These are phyloP conservation scores for Ganoderma multipileum DNA, from an alignment of 1,284 basidiomycete genomes.

Conservation along the genomic window DNA sequence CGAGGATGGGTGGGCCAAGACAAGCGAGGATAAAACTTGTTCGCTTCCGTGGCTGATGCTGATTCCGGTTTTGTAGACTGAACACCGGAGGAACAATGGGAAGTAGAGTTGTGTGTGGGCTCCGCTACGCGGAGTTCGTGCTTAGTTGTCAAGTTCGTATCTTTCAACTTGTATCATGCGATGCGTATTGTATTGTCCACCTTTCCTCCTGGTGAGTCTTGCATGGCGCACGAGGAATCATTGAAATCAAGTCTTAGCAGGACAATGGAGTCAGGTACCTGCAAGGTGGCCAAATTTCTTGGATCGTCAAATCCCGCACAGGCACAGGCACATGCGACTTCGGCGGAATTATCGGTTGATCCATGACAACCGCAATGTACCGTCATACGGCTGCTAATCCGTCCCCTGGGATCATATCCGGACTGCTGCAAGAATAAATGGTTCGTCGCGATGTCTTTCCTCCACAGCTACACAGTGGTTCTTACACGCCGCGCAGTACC, in stretches of 20 bases:
- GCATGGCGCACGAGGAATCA: background rate
- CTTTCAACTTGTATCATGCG: background rate
- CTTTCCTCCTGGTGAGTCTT: background rate
- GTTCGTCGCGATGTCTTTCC: background rate
- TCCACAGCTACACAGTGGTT: background rate
- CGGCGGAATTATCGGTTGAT: background rate
- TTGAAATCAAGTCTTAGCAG: background rate
- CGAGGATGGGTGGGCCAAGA: background rate
- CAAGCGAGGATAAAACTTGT: background rate
- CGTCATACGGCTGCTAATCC: background rate
- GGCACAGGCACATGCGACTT: background rate
- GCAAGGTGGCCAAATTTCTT: background rate
- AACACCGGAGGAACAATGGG: background rate
- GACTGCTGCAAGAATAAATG: background rate
- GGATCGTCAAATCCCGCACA: background rate
- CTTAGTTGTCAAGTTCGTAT: background rate
- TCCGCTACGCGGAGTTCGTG: background rate
- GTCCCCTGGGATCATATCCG: background rate
- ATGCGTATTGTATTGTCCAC: background rate
- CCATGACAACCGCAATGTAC: background rate
- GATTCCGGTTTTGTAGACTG: background rate
- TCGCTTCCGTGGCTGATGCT: background rate
- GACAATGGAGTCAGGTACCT: background rate
- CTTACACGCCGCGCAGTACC: background rate
- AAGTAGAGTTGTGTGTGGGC: background rate